Base-by-base conservation (phyloP, 2,329 filamentous ascomycete genomes). In the Xylaria sp. region DNA sequence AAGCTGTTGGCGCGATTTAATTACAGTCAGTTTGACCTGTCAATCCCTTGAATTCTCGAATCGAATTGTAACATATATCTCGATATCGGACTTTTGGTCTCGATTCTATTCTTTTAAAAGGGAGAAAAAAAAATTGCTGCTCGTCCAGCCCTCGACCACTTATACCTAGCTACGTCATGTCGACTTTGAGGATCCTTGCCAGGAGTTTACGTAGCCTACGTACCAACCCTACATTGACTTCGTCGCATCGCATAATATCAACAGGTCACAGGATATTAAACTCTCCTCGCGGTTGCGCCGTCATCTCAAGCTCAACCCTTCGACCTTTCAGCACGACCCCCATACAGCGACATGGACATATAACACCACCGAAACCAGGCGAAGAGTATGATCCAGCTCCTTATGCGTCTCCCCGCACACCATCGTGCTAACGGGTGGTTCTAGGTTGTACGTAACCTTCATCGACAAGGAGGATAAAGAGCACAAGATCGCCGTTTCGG, bases 401-500 rank as follows among this genome's bases (percentile, higher is more conserved):
- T 25, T 33, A 9, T 62, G 42, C 56, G 21, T 42, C 35, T 7
- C 67, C 57, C 61, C 15, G 38, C 67, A 69, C 49, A n/a, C 23
- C 35, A 33, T 14, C 37, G 50, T 66, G 56, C 61, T 61, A 61
- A 68, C 25, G 17, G 19, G 64, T 51, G 33, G 15, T 17, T 25
- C 12, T 67, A 96, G 93, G 77, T 86, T 96, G 61, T 90, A 91
- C 74, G 85, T 99, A 25, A 96, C 94, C 0, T 97, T 98, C 76
- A 85, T 98, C 69, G 94, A 97, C 77, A 97, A 98, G 78, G 93
- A 97, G 19, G 89, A 89, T 53, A 82, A 86, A 31, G 84, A 88
- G 68, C 84, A 92, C 76, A 92, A 89, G 64, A 87, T 97, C 72
- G 88, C 90, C 63, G 94, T 97, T 8, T 83, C 87, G 14, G 88